Evolutionary conservation across 2,329 filamentous ascomycete species (phyloP), one percentile per base, ranked within the genome.

Genomic region (Bipolaris zeicola): DNA sequence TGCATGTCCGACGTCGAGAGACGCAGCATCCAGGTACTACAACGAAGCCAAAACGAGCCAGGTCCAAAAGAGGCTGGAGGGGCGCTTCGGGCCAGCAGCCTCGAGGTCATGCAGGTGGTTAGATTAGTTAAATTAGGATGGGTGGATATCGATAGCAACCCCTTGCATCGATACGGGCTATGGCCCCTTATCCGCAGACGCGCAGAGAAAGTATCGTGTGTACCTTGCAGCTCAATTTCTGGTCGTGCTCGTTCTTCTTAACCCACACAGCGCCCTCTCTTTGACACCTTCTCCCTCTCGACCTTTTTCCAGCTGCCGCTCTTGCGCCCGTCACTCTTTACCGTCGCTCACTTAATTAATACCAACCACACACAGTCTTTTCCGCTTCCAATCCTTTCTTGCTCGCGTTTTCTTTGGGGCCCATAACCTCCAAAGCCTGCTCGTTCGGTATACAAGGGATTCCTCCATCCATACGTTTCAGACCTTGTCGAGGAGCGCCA

Each of bases 91-190:
- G 56, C 33, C 20, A 55, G 51, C 53, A 52, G 58, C 56, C 64
- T 58, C 68, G 62, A 71, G 64, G 67, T 70, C 63, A 69, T 73
- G 70, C 71, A 73, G 65, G 61, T 58, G 52, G 62, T 60, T 65
- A 64, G 67, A 72, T 70, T 71, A 69, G 67, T 65, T 65, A 69
- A 68, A 70, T 73, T 71, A 68, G 61, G 59, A 62, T 66, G 66
- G 66, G 68, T 69, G 65, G 65, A 64, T 66, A 63, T 65, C 68
- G 68, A 71, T 74, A 71, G 64, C 65, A 65, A 26, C 67, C 66
- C 65, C 64, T 70, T 68, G 63, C 65, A 67, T 66, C 53, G 60
- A 63, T 59, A 62, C 60, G 62, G 57, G 58, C 59, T 55, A 53
- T 53, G 58, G 36, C 58, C 58, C 58, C 68, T 64, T 62, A 64